phyloP scores from a whole-genome alignment of 2,329 filamentous ascomycete species.

The Pseudopithomyces maydicus region DNA sequence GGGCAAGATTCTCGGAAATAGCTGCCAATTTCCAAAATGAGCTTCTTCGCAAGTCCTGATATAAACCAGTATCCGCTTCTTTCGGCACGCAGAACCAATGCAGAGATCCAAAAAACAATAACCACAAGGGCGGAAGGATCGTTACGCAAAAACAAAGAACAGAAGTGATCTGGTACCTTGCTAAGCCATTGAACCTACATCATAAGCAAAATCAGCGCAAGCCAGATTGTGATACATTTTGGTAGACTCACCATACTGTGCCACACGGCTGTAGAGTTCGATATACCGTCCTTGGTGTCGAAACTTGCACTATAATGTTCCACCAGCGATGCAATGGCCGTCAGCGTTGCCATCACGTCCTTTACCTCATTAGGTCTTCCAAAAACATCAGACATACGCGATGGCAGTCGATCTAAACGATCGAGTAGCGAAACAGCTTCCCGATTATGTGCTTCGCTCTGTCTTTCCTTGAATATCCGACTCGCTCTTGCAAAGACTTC shows the following conservation, averaged over 20 bases:
- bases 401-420: conserved; percentile 20
- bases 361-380: conserved; percentile 15
- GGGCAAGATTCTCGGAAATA: background rate
- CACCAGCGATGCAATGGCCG: conserved; percentile 24
- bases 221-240: background rate
- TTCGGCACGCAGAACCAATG: conserved; percentile 21
- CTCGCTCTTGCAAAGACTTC: conserved; percentile 9
- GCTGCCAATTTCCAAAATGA: background rate
- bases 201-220: background rate
- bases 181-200: conserved; percentile 20
- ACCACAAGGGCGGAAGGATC: conserved; percentile 28
- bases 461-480: conserved; percentile 6
- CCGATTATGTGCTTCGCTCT: background rate
- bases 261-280: background rate
- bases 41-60: conserved; percentile 1
- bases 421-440: conserved; percentile 9
- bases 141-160: conserved; percentile 17
- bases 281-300: conserved; percentile 7
- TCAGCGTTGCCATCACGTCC: conserved; percentile 25
- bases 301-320: conserved; percentile 24
- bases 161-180: conserved; percentile 24
- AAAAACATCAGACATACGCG: conserved; percentile 21
- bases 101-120: conserved; percentile 28
- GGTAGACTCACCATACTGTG: conserved; percentile 18
- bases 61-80: conserved; percentile 27